Conservation (phyloP, 495 filamentous ascomycete species). For the Talaromyces stipitatus region DNA sequence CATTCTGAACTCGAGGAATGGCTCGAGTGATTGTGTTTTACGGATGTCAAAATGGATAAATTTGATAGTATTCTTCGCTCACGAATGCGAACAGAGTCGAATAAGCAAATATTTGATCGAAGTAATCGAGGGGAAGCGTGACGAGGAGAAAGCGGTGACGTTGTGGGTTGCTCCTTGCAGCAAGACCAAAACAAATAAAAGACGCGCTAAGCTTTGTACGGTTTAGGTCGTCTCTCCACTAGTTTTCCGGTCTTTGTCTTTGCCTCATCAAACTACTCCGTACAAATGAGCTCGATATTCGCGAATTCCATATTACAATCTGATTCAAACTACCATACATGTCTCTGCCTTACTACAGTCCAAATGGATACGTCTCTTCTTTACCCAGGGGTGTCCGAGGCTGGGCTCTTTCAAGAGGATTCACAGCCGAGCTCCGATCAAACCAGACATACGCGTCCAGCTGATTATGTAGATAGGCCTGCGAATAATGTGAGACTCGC, state of each 20-base stretch:
- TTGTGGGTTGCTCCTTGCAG: neutral
- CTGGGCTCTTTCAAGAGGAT: conserved; percentile 43
- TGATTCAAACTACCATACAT: neutral
- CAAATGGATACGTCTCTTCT: conserved; percentile 54
- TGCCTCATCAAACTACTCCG: neutral
- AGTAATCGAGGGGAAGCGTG: neutral
- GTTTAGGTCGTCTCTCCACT: neutral
- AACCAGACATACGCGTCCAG: conserved; percentile 53
- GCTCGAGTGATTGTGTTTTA: neutral
- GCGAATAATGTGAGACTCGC: conserved; percentile 46
- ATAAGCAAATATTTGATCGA: neutral
- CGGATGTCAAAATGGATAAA: neutral
- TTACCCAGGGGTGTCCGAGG: conserved; percentile 36
- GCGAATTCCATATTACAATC: neutral
- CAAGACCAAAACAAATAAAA: conserved; percentile 7
- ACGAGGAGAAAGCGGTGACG: conserved; percentile 3
- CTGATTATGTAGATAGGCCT: conserved; percentile 45
- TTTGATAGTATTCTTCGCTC: neutral
- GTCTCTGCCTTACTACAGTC: conserved; percentile 23
- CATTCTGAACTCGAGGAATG: conserved; percentile 6
- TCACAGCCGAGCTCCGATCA: conserved; percentile 44
- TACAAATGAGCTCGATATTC: too few species aligned
- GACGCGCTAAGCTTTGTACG: neutral
- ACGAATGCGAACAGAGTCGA: neutral
- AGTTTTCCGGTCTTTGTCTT: neutral